phyloP scores from a whole-genome alignment of 306 rosid species.

The Rosa rugosa region DNA sequence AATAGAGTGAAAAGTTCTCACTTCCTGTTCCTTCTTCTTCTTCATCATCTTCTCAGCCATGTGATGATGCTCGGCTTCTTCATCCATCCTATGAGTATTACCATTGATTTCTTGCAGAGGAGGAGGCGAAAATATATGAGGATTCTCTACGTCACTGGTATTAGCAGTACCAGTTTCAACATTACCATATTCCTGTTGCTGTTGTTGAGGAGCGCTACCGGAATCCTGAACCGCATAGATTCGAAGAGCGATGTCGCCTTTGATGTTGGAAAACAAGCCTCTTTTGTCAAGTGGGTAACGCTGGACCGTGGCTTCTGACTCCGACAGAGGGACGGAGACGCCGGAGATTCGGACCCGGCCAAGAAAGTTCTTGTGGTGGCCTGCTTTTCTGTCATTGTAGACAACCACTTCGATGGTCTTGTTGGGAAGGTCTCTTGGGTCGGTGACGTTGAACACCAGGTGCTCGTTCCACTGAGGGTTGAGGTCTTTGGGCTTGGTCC shows the following conservation, averaged over 20 bases:
- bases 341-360: conserved; percentile 80
- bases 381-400: conserved; percentile 40
- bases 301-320: conserved; percentile 51
- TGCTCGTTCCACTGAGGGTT: conserved; percentile 79
- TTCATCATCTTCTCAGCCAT: conserved; percentile 38
- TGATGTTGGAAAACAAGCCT: conserved; percentile 56
- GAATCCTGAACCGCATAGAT: conserved; percentile 38
- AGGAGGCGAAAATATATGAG: conserved; percentile 10
- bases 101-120: conserved; percentile 60
- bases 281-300: conserved; percentile 89
- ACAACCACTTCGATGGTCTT: conserved; percentile 60
- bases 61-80: conserved; percentile 26
- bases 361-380: conserved; percentile 56
- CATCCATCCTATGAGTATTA: conserved; percentile 41
- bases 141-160: neutral
- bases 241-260: conserved; percentile 77
- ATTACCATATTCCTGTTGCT: neutral
- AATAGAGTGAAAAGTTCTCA: conserved; percentile 74
- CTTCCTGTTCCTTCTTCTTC: conserved; percentile 66
- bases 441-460: conserved; percentile 53
- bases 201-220: neutral
- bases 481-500: conserved; percentile 58
- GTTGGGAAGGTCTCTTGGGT: conserved; percentile 46
- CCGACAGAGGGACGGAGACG: conserved; percentile 53
- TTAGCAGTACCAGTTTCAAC: neutral